phyloP scores from a whole-genome alignment of 768 basidiomycete genomes.

The Leccinum uliginosum region DNA sequence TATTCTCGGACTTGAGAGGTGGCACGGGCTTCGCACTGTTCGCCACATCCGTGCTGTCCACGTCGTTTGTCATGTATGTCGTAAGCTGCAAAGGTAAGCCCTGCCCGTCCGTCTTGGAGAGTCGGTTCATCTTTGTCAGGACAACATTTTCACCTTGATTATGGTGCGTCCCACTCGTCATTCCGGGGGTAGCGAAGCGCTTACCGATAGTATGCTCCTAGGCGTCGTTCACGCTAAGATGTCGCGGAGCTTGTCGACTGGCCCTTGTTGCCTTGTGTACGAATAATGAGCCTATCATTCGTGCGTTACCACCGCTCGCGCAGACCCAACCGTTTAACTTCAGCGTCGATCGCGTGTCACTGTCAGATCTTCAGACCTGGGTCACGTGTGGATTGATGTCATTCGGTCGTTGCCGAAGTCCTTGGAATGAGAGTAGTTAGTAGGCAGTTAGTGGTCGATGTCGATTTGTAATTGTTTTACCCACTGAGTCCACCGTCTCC shows the following conservation, averaged over 20 bases:
- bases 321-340: no score
- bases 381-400: no score
- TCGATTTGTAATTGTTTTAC: no score
- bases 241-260: neutral
- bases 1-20: conserved; percentile 84
- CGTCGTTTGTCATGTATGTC: conserved; percentile 57
- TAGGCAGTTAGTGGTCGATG: no score
- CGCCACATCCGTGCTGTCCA: conserved; percentile 59
- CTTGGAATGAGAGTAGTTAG: no score
- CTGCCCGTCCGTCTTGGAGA: conserved; percentile 60
- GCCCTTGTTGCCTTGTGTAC: conserved; percentile 34
- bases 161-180: conserved; percentile 50
- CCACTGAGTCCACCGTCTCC: no score
- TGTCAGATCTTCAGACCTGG: no score
- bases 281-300: conserved; percentile 14
- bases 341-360: no score
- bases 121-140: conserved; percentile 79
- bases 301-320: no score
- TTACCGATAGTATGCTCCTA: conserved; percentile 4
- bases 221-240: conserved; percentile 48
- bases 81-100: conserved; percentile 72
- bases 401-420: no score
- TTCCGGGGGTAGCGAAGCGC: neutral
- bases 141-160: conserved; percentile 91
- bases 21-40: conserved; percentile 78